phyloP scores from a whole-genome alignment of 192 early-diverging fungal species.

The Coemansia sp. region DNA sequence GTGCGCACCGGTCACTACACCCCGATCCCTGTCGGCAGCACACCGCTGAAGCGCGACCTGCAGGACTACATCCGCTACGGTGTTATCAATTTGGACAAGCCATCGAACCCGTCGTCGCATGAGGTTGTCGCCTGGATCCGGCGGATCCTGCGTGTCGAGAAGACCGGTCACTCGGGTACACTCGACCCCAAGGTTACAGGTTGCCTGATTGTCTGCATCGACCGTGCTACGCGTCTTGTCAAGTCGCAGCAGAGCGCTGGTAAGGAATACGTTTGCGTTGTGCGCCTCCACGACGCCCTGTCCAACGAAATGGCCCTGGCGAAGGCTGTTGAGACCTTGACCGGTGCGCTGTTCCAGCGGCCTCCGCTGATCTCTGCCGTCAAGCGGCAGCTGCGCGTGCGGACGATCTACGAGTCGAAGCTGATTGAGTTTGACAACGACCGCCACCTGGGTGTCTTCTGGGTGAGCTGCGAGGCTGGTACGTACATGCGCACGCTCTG shows the following conservation, averaged over 20 bases:
- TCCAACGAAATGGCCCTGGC: slow-evolving; percentile 85
- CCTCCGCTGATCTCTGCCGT: slow-evolving; percentile 98
- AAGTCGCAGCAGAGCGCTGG: slow-evolving; percentile 99
- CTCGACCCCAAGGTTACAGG: slow-evolving; percentile 99
- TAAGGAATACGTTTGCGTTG: slow-evolving; percentile 96
- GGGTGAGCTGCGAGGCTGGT: slow-evolving; percentile 98
- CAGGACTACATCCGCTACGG: slow-evolving; percentile 93
- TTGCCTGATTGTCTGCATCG: slow-evolving; percentile 98
- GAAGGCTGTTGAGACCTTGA: slow-evolving; percentile 89
- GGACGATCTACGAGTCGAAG: slow-evolving; percentile 96
- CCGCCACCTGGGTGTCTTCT: slow-evolving; percentile 93
- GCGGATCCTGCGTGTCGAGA: slow-evolving; percentile 94
- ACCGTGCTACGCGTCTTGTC: slow-evolving; percentile 96
- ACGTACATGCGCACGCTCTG: slow-evolving; percentile 99
- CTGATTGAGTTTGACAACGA: slow-evolving; percentile 97
- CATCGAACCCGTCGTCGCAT: slow-evolving; percentile 98
- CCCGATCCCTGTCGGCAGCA: slow-evolving; percentile 91
- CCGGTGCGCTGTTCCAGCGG: slow-evolving; percentile 98
- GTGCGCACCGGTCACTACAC: slow-evolving; percentile 98
- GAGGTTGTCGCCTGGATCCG: slow-evolving; percentile 99
- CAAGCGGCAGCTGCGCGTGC: slow-evolving; percentile 98
- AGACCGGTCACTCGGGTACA: slow-evolving; percentile 98
- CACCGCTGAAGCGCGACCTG: slow-evolving; percentile 92
- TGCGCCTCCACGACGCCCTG: slow-evolving; percentile 93
- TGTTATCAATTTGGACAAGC: slow-evolving; percentile 99